Evolutionary conservation across 2,329 filamentous ascomycete genomes (phyloP).

Genomic region (Cladorrhinum sp.): DNA sequence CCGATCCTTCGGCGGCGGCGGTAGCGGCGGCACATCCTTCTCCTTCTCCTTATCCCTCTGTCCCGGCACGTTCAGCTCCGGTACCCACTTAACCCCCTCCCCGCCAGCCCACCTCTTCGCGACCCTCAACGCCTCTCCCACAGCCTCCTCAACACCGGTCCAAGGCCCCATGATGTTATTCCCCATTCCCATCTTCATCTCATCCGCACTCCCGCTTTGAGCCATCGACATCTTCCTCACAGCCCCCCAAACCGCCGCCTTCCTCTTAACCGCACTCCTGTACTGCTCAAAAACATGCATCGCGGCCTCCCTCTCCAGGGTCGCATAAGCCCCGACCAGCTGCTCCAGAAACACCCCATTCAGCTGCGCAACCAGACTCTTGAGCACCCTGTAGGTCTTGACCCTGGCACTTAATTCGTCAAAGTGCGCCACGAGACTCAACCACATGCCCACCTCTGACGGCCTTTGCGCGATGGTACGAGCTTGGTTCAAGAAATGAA

Average conservation of each 20-base stretch:
- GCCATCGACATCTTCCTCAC: neutral
- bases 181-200: conserved; percentile 25
- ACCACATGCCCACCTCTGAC: conserved; percentile 42
- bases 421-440: conserved; percentile 45
- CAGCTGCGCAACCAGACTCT: conserved; percentile 43
- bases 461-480: conserved; percentile 43
- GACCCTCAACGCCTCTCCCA: conserved; percentile 37
- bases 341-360: conserved; percentile 46
- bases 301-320: neutral
- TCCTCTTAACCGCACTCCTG: conserved; percentile 11
- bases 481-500: conserved; percentile 47
- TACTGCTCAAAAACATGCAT: neutral
- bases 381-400: conserved; percentile 34
- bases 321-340: conserved; percentile 23
- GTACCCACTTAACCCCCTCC: conserved; percentile 46
- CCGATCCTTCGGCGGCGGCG: neutral
- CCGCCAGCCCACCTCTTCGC: conserved; percentile 44
- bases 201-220: conserved; percentile 26
- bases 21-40: neutral
- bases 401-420: conserved; percentile 40
- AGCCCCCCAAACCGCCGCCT: neutral
- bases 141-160: conserved; percentile 45
- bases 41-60: neutral
- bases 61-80: conserved; percentile 28
- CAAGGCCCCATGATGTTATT: conserved; percentile 37